phyloP scores from a whole-genome alignment of 306 rosid species.

The Mimosa bimucronata region DNA sequence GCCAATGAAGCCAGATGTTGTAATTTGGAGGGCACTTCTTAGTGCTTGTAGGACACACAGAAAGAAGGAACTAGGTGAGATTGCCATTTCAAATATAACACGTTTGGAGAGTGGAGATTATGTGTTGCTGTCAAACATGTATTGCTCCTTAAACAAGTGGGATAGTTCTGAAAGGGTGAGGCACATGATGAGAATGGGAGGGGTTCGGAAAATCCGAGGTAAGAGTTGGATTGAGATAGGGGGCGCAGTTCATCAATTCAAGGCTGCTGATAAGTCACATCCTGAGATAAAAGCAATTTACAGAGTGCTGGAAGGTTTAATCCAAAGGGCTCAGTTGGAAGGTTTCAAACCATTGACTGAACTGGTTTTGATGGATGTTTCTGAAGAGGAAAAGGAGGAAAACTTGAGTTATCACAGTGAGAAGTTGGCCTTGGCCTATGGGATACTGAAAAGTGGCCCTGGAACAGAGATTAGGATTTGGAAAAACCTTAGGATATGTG shows the following conservation, averaged over 20 bases:
- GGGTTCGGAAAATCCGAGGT: conserved; percentile 63
- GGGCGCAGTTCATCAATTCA: conserved; percentile 55
- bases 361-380: conserved; percentile 78
- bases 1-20: conserved; percentile 72
- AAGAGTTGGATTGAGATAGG: conserved; percentile 74
- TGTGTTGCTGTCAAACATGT: conserved; percentile 69
- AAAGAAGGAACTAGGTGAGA: conserved; percentile 62
- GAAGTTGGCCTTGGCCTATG: conserved; percentile 76
- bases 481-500: conserved; percentile 60
- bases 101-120: conserved; percentile 67
- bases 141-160: conserved; percentile 73
- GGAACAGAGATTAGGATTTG: conserved; percentile 65
- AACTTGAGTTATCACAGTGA: conserved; percentile 62
- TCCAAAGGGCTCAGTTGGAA: conserved; percentile 50
- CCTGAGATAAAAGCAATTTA: conserved; percentile 56
- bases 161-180: conserved; percentile 67
- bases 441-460: conserved; percentile 64
- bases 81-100: conserved; percentile 63
- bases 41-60: conserved; percentile 66
- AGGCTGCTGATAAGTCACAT: conserved; percentile 65
- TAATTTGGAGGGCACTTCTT: conserved; percentile 71
- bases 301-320: conserved; percentile 62
- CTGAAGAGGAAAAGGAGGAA: conserved; percentile 79
- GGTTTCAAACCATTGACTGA: conserved; percentile 68
- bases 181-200: conserved; percentile 51